Percentiles rank a stretch among this genome's conserved stretches.
phyloP scores from a whole-genome alignment of 2,329 filamentous ascomycete genomes.

The Aciculosporium take region DNA sequence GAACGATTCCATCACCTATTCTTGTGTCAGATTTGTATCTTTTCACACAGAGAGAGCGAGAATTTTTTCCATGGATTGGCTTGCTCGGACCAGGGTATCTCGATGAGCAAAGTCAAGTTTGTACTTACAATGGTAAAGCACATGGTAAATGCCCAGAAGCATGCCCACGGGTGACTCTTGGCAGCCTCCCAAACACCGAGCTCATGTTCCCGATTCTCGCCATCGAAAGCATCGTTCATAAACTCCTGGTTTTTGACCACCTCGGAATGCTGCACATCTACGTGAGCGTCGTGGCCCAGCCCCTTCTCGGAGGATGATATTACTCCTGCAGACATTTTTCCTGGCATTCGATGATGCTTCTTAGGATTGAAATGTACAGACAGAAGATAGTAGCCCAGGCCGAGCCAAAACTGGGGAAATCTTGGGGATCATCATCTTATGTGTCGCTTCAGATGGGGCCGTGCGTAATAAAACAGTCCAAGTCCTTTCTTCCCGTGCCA shows the following conservation, averaged over 20 bases:
- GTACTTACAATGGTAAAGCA: conserved; percentile 33
- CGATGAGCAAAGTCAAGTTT: too few relatives aligned
- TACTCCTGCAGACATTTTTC: conserved; percentile 1
- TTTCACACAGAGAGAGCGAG: not conserved
- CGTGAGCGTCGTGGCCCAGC: conserved; percentile 3
- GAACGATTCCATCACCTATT: conserved; percentile 36
- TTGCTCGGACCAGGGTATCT: too few relatives aligned
- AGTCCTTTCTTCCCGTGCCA: too few relatives aligned
- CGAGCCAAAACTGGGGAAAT: too few relatives aligned
- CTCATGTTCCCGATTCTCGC: conserved; percentile 28
- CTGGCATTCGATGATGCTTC: not conserved
- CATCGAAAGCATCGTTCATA: conserved; percentile 26
- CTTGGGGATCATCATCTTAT: too few relatives aligned
- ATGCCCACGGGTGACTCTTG: conserved; percentile 28
- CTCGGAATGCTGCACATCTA: conserved; percentile 19
- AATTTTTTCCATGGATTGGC: too few relatives aligned
- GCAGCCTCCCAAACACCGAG: conserved; percentile 24
- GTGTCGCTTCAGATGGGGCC: too few relatives aligned
- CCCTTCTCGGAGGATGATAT: conserved; percentile 4
- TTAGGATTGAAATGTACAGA: not conserved
- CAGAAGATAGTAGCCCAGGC: not conserved
- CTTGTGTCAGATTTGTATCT: not conserved
- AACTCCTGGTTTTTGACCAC: conserved; percentile 21
- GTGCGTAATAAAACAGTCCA: too few relatives aligned
- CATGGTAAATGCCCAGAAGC: conserved; percentile 33